Conservation (phyloP, 2,329 filamentous ascomycete genomes). For the Fusarium sp. region DNA sequence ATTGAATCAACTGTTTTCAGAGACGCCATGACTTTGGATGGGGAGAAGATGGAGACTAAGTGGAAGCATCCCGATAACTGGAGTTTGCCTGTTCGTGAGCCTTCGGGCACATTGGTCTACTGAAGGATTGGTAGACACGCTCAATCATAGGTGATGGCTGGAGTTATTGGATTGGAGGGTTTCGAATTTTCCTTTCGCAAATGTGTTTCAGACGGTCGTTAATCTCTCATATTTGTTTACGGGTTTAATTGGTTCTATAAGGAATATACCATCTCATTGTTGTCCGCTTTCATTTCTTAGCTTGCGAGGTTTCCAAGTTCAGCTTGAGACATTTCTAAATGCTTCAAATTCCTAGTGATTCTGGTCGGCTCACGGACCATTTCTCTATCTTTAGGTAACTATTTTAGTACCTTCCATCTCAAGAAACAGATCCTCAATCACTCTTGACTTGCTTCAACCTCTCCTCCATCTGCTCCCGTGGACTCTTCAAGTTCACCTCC, state of each 20-base stretch:
- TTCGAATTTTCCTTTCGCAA: not conserved
- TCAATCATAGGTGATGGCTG: not conserved
- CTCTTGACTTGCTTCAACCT: constrained; percentile 20
- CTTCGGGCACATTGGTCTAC: too few relatives aligned
- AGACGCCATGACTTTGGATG: not conserved
- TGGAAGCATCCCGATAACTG: constrained; percentile 10
- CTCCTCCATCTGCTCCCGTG: constrained; percentile 35
- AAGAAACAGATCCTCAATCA: too few relatives aligned
- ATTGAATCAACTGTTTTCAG: not conserved
- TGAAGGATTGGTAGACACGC: not conserved
- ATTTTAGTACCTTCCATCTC: too few relatives aligned
- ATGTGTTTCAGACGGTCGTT: not conserved
- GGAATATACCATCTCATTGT: too few relatives aligned
- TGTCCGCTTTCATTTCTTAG: too few relatives aligned
- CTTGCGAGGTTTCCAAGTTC: too few relatives aligned
- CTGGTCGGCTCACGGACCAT: too few relatives aligned
- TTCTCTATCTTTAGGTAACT: too few relatives aligned
- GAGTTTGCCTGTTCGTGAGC: constrained; percentile 2
- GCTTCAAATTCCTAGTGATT: too few relatives aligned
- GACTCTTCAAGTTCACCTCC: constrained; percentile 17
- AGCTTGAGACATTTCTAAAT: too few relatives aligned
- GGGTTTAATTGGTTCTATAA: not conserved
- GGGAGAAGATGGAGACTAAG: constrained; percentile 2
- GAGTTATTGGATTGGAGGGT: not conserved
- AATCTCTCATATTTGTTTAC: not conserved